Evolutionary conservation across 1,284 basidiomycete genomes (phyloP).

Genomic region (Papiliotrema terrestris): DNA sequence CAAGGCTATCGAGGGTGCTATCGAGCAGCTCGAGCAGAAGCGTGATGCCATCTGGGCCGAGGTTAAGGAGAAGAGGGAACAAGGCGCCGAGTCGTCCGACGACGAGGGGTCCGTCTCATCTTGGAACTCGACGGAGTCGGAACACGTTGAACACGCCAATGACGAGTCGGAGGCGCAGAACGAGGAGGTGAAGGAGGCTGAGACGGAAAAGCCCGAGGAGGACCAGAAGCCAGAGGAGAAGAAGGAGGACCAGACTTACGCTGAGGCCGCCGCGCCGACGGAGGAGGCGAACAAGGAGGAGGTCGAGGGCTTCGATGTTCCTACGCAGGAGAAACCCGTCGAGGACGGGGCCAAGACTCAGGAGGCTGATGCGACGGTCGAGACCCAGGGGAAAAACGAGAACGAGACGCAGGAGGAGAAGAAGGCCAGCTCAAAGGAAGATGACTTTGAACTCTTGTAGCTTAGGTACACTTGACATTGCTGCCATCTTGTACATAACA

Average conservation of each 20-base stretch:
- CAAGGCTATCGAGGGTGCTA: conserved; percentile 59
- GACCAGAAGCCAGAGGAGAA: not conserved
- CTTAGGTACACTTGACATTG: not conserved
- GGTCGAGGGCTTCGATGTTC: conserved; percentile 4
- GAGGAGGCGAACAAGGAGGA: not conserved
- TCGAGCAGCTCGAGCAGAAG: conserved; percentile 55
- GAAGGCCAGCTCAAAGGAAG: conserved; percentile 10
- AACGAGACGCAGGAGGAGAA: not conserved
- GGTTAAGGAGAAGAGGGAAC: conserved; percentile 29
- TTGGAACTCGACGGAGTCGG: conserved; percentile 1
- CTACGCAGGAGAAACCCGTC: conserved; percentile 3
- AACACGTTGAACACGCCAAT: conserved; percentile 6
- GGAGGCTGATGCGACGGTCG: not conserved
- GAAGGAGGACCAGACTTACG: conserved; percentile 1
- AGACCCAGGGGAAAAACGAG: conserved; percentile 4
- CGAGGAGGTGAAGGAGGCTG: conserved; percentile 1
- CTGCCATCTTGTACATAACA: too few relatives aligned
- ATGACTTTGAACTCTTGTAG: conserved; percentile 20
- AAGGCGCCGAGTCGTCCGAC: conserved; percentile 31
- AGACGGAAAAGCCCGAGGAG: not conserved
- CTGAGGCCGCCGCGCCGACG: not conserved
- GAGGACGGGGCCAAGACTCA: not conserved
- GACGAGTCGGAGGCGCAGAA: not conserved
- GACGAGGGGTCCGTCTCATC: conserved; percentile 16
- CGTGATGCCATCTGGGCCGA: conserved; percentile 46